These are phyloP conservation scores for Triticum dicoccoides DNA, from an alignment of 176 grass and related monocot genomes.

Conservation along the genomic window DNA sequence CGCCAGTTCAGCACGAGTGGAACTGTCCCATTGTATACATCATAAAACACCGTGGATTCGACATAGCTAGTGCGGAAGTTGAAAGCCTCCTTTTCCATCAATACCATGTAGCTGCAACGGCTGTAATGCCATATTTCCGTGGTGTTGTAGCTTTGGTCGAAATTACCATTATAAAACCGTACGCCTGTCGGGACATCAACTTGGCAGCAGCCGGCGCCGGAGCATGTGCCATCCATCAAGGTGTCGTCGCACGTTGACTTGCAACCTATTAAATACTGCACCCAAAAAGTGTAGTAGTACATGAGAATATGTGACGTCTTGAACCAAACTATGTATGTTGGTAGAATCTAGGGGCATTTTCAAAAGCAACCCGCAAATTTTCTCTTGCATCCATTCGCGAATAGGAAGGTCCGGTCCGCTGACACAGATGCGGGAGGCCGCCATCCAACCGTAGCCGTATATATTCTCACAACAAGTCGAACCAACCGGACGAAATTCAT, in stretches of 20 bases:
- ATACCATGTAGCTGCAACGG: not conserved
- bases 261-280: slow-evolving; percentile 1
- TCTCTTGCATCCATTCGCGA: no score
- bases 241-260: not conserved
- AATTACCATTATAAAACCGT: not conserved
- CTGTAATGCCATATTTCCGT: not conserved
- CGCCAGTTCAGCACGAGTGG: slow-evolving; percentile 31
- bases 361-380: no score
- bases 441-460: no score
- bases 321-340: not conserved
- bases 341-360: no score
- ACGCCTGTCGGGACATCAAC: not conserved
- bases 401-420: no score
- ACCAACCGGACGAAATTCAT: no score
- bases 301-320: not conserved
- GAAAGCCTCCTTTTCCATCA: slow-evolving; percentile 14
- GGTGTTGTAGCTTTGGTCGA: not conserved
- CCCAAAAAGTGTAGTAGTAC: not conserved
- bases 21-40: not conserved
- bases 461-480: no score
- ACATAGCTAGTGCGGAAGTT: not conserved
- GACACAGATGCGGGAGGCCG: no score
- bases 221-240: not conserved
- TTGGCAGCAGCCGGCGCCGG: slow-evolving; percentile 37
- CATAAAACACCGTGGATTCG: not conserved